These are phyloP conservation scores for Sugiyamaella novakii DNA, from an alignment of 1,139 yeast genomes.

Conservation along the genomic window DNA sequence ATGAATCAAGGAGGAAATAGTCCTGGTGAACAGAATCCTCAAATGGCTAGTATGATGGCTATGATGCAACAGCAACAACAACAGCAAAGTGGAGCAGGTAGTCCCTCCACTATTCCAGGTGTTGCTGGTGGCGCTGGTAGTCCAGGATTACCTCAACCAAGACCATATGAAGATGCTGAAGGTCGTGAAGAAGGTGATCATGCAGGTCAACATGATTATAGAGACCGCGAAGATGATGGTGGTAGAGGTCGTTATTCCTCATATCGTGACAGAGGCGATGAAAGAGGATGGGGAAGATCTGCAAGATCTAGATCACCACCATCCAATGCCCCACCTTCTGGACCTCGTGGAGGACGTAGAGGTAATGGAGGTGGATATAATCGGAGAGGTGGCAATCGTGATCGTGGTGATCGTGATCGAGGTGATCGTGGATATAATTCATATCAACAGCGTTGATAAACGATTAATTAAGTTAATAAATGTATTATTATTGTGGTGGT, in stretches of 20 bases:
- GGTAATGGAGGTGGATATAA: constrained; percentile 26
- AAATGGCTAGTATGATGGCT: constrained; percentile 16
- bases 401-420: constrained; percentile 19
- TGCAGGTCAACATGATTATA: constrained; percentile 24
- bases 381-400: constrained; percentile 26
- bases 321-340: constrained; percentile 10
- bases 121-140: constrained; percentile 18
- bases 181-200: constrained; percentile 23
- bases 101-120: constrained; percentile 23
- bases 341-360: constrained; percentile 19
- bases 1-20: constrained; percentile 33
- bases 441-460: no score
- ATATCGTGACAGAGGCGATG: constrained; percentile 32
- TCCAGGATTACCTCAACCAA: constrained; percentile 10
- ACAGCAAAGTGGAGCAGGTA: constrained; percentile 17
- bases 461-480: no score
- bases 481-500: no score
- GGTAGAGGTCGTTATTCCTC: constrained; percentile 31
- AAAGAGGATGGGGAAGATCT: background rate
- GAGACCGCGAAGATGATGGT: constrained; percentile 25
- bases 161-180: constrained; percentile 21
- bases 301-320: constrained; percentile 8
- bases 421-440: constrained; percentile 27
- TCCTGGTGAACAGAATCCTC: constrained; percentile 27
- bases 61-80: constrained; percentile 20